A percentile compares a stretch with the other conserved stretches of the same genome.
These are phyloP conservation scores for Mucor plumbeus DNA, from an alignment of 371 early-diverging fungal genomes.

Conservation along the genomic window DNA sequence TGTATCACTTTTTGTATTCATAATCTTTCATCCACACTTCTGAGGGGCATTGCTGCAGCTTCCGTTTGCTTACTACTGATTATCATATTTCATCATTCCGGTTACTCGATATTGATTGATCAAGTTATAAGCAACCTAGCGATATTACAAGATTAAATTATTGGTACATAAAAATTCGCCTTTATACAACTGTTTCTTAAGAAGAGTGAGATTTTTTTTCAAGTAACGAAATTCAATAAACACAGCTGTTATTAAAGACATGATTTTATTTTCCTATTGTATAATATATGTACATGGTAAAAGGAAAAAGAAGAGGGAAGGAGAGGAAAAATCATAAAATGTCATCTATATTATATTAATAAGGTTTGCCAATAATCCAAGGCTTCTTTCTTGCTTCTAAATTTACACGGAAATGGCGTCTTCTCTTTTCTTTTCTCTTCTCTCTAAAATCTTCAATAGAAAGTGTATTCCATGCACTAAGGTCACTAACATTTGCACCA, in stretches of 20 bases:
- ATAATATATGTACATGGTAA: not conserved
- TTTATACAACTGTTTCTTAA: no score
- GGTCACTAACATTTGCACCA: slow-evolving; percentile 34
- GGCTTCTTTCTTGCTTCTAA: slow-evolving; percentile 10
- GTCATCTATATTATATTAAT: not conserved
- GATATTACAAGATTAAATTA: no score
- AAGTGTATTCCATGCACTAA: slow-evolving; percentile 25
- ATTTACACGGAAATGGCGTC: slow-evolving; percentile 7
- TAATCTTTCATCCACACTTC: no score
- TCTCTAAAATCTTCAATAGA: not conserved
- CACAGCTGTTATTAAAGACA: not conserved
- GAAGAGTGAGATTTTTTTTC: no score
- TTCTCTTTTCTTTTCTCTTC: slow-evolving; percentile 2
- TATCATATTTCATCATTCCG: no score
- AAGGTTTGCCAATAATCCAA: slow-evolving; percentile 1
- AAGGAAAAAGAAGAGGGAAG: not conserved
- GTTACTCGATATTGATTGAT: no score
- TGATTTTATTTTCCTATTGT: not conserved
- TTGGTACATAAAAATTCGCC: no score
- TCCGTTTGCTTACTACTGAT: no score
- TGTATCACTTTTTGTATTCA: no score
- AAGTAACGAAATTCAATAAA: no score
- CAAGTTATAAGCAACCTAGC: no score
- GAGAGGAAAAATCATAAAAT: not conserved
- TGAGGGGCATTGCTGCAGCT: no score